Evolutionary conservation across 352 stramenopile genomes (phyloP).

Genomic region (Pythium rishiriense): DNA sequence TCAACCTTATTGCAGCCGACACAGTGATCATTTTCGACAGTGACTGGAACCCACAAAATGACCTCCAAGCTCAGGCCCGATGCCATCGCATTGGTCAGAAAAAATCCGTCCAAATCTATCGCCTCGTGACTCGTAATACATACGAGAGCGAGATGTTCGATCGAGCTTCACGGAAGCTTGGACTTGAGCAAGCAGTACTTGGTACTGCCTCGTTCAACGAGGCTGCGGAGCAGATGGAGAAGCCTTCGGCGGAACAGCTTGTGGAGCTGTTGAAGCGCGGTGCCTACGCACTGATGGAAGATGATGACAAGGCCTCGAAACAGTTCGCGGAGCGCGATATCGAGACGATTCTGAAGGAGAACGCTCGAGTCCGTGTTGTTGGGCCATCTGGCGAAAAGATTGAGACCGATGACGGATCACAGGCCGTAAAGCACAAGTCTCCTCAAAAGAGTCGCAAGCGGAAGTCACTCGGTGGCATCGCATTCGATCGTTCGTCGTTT

Average conservation of each 20-base stretch:
- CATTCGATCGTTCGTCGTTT: slow-evolving; percentile 89
- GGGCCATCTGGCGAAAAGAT: slow-evolving; percentile 29
- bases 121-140: slow-evolving; percentile 97
- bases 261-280: slow-evolving; percentile 97
- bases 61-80: slow-evolving; percentile 86
- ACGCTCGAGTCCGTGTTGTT: slow-evolving; percentile 75
- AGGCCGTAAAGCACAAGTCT: slow-evolving; percentile 36
- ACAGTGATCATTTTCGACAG: slow-evolving; percentile 99
- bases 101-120: slow-evolving; percentile 97
- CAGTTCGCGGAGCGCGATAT: slow-evolving; percentile 97
- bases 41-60: slow-evolving; percentile 99
- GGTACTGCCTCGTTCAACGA: slow-evolving; percentile 93
- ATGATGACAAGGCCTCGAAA: slow-evolving; percentile 93
- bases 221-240: slow-evolving; percentile 76
- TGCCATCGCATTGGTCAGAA: slow-evolving; percentile 99
- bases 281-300: slow-evolving; percentile 98
- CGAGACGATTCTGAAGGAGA: slow-evolving; percentile 94
- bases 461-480: slow-evolving; percentile 79
- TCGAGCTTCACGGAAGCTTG: slow-evolving; percentile 96
- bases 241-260: slow-evolving; percentile 91
- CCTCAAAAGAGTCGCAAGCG: slow-evolving; percentile 52
- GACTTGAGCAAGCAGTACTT: slow-evolving; percentile 98
- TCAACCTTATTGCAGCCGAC: slow-evolving; percentile 98
- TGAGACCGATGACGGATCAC: slow-evolving; percentile 27
- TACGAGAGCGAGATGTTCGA: slow-evolving; percentile 99